Evolutionary conservation across 345 rosid species (phyloP).

Genomic region (Noccaea bulbosa): DNA sequence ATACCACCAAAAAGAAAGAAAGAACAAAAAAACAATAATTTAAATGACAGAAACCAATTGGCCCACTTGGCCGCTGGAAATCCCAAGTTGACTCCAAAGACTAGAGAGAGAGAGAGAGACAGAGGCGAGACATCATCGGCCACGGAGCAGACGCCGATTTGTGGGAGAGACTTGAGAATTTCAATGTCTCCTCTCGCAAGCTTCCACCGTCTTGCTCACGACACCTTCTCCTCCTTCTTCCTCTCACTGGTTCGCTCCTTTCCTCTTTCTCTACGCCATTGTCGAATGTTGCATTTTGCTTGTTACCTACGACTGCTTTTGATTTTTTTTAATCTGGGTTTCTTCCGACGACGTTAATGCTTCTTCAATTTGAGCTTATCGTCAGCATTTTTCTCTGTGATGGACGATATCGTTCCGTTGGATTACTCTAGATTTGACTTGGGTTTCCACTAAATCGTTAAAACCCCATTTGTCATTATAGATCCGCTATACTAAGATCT

Average conservation of each 20-base stretch:
- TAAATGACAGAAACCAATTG: neutral
- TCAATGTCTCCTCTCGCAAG: slow-evolving; percentile 41
- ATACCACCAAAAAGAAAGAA: neutral
- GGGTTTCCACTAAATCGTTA: neutral
- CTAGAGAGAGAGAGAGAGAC: slow-evolving; percentile 10
- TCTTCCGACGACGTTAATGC: slow-evolving; percentile 5
- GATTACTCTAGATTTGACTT: slow-evolving; percentile 28
- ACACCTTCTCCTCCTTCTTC: slow-evolving; percentile 34
- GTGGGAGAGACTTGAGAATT: slow-evolving; percentile 20
- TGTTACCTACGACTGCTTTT: slow-evolving; percentile 34
- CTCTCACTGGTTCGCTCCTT: slow-evolving; percentile 38
- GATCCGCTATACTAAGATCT: slow-evolving; percentile 31
- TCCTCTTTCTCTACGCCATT: neutral
- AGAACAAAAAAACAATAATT: neutral
- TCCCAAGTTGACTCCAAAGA: slow-evolving; percentile 34
- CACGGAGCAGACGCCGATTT: slow-evolving; percentile 39
- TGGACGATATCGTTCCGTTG: slow-evolving; percentile 12
- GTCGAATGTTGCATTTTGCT: slow-evolving; percentile 38
- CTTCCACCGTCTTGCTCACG: slow-evolving; percentile 34
- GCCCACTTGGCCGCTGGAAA: slow-evolving; percentile 38
- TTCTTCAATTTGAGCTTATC: slow-evolving; percentile 25
- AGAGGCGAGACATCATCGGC: slow-evolving; percentile 17
- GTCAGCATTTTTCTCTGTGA: slow-evolving; percentile 5
- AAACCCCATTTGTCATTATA: slow-evolving; percentile 7
- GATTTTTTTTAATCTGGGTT: slow-evolving; percentile 23